Evolutionary conservation across 768 basidiomycete genomes (phyloP).

Genomic region (Rhodosporidiobolus odoratus): DNA sequence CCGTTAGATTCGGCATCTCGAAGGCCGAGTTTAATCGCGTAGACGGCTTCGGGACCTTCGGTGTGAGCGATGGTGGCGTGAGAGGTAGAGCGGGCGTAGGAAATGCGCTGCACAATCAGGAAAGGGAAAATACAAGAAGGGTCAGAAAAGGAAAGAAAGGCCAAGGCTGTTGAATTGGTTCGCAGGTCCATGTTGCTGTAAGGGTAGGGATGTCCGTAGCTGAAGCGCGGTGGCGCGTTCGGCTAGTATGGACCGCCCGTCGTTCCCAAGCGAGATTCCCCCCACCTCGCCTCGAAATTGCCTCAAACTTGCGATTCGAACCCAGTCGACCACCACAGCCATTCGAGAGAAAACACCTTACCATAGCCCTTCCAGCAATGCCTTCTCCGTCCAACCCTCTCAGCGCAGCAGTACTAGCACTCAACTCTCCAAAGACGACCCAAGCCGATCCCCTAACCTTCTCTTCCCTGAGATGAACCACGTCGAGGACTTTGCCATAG

Average conservation of each 20-base stretch:
- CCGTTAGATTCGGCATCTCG: constrained; percentile 44
- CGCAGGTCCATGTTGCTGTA: no score
- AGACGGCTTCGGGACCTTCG: constrained; percentile 53
- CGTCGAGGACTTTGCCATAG: constrained; percentile 87
- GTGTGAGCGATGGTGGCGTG: constrained; percentile 72
- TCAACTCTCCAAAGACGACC: constrained; percentile 87
- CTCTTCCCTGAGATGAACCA: constrained; percentile 76
- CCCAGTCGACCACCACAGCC: no score
- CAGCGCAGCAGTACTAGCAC: constrained; percentile 84
- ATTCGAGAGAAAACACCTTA: not conserved
- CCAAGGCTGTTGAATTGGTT: no score
- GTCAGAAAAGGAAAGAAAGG: not conserved
- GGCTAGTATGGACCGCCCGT: no score
- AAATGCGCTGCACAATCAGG: constrained; percentile 63
- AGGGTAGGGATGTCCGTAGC: no score
- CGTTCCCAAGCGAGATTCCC: no score
- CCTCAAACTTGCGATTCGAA: no score
- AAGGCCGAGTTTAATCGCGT: constrained; percentile 50
- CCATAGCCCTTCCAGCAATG: constrained; percentile 39
- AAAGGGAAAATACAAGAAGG: not conserved
- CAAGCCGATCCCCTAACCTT: constrained; percentile 93
- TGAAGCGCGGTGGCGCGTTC: no score
- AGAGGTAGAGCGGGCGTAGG: constrained; percentile 83
- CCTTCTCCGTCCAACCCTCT: constrained; percentile 85
- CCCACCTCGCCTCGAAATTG: no score